Percentiles rank a stretch among this genome's conserved stretches.
phyloP scores from a whole-genome alignment of 1,139 yeast genomes.

The Saccharomycopsis hybrid region DNA sequence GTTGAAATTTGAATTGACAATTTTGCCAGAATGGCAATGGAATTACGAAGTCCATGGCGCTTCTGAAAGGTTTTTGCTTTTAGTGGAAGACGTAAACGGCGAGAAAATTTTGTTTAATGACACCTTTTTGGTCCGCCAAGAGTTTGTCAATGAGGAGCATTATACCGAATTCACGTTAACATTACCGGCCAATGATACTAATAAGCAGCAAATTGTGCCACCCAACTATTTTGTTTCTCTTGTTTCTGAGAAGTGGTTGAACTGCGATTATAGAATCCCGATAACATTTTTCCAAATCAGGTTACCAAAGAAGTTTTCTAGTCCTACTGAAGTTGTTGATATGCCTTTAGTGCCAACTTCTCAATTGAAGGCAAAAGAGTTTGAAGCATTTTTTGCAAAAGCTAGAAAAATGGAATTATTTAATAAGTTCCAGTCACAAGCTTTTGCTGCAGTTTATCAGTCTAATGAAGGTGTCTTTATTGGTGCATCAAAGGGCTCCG shows the following conservation, averaged over 20 bases:
- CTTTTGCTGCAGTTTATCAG: conserved; percentile 52
- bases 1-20: conserved; percentile 57
- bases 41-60: conserved; percentile 54
- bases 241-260: conserved; percentile 81
- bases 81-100: conserved; percentile 84
- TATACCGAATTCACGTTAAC: conserved; percentile 62
- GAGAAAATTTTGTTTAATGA: conserved; percentile 61
- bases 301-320: conserved; percentile 65
- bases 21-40: conserved; percentile 77
- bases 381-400: conserved; percentile 35
- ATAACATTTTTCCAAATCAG: conserved; percentile 48
- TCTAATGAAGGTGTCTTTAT: conserved; percentile 55
- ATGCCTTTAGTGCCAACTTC: conserved; percentile 42
- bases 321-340: conserved; percentile 50
- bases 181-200: conserved; percentile 23
- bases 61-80: conserved; percentile 57
- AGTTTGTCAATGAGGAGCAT: conserved; percentile 47
- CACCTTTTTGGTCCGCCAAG: conserved; percentile 43
- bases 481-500: conserved; percentile 72
- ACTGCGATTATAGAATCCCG: conserved; percentile 61
- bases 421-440: conserved; percentile 70
- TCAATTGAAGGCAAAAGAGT: conserved; percentile 43
- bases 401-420: conserved; percentile 37
- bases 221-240: conserved; percentile 73
- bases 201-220: conserved; percentile 45